phyloP scores from a whole-genome alignment of 2,329 filamentous ascomycete species.

The Immersiporthe knoxdaviesiana region DNA sequence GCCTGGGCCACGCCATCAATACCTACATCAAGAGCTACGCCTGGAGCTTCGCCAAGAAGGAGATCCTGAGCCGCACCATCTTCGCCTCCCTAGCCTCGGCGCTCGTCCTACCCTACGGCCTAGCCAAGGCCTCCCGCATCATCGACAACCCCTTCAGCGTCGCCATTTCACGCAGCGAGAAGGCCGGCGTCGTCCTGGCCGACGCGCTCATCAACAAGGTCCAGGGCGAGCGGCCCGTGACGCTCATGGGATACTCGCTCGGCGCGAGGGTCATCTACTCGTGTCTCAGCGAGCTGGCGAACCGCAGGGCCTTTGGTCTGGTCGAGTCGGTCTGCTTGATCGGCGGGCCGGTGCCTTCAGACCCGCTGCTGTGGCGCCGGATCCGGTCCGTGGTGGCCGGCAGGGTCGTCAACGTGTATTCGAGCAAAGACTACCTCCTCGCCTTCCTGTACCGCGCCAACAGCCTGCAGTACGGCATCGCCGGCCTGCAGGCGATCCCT shows the following conservation, averaged over 20 bases:
- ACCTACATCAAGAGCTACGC: conserved; percentile 74
- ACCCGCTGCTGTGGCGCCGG: conserved; percentile 72
- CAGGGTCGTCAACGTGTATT: conserved; percentile 85
- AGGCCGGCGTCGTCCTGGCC: conserved; percentile 78
- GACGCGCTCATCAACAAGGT: conserved; percentile 82
- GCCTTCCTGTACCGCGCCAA: conserved; percentile 86
- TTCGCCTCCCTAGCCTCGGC: conserved; percentile 70
- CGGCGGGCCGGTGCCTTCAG: conserved; percentile 76
- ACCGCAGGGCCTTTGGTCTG: conserved; percentile 79
- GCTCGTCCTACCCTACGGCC: conserved; percentile 67
- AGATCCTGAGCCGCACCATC: conserved; percentile 75
- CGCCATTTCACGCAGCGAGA: conserved; percentile 75
- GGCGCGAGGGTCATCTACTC: conserved; percentile 82
- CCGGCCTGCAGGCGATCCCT: conserved; percentile 76
- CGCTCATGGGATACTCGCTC: conserved; percentile 79
- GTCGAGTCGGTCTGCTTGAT: conserved; percentile 84
- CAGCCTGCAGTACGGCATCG: conserved; percentile 80
- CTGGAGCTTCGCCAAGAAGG: conserved; percentile 72
- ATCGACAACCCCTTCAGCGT: conserved; percentile 84
- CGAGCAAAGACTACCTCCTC: conserved; percentile 83
- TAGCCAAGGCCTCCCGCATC: conserved; percentile 69
- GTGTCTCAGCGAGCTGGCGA: conserved; percentile 76
- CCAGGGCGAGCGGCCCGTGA: conserved; percentile 81
- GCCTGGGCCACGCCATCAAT: conserved; percentile 73
- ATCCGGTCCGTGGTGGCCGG: conserved; percentile 80